Evolutionary conservation across 441 rosid genomes (phyloP), one percentile per base, ranked within the genome.

Genomic region (Croton setiger): DNA sequence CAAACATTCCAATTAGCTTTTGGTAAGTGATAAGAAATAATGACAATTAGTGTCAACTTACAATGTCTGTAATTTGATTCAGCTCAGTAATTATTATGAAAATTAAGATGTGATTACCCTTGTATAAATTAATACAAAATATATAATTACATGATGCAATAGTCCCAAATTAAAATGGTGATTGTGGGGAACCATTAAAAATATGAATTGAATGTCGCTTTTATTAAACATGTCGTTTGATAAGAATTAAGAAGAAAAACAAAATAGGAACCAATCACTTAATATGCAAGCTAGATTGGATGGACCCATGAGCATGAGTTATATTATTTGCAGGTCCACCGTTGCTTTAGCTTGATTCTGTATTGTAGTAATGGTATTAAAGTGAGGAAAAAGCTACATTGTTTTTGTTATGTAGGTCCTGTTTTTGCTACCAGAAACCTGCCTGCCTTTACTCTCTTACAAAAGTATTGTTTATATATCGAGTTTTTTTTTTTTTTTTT

Each of bases 361-460:
- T 5, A 39, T 39, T 39, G 43, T 39, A 43, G 43, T 39, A 43
- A 4, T 10, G 49, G 49, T 17, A 51, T 57, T 69, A 39, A 64
- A 68, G 51, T 69, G 70, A n/a, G 66, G 56, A 27, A 17, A 64
- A 69, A 58, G 53, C 57, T 36, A 17, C 57, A 21, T 3, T 55
- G 60, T 36, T 18, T 13, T 23, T 17, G 20, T 14, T 4, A 0
- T 3, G 56, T 57, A 39, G 60, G 61, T n/a, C 31, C 43, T 51
- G 14, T 9, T 48, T 33, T 36, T 20, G 64, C 57, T 13, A 14
- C 53, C 37, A 61, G 49, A 72, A 66, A 60, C 17, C 20, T 49
- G 31, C 23, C 63, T 33, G 60, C 11, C 37, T 70, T 70, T 18
- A 44, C 8, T 1, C n/a, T 53, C 5, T 51, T 21, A 4, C 55